Conservation (phyloP, 1,284 basidiomycete species). For the Gymnopus androsaceus region DNA sequence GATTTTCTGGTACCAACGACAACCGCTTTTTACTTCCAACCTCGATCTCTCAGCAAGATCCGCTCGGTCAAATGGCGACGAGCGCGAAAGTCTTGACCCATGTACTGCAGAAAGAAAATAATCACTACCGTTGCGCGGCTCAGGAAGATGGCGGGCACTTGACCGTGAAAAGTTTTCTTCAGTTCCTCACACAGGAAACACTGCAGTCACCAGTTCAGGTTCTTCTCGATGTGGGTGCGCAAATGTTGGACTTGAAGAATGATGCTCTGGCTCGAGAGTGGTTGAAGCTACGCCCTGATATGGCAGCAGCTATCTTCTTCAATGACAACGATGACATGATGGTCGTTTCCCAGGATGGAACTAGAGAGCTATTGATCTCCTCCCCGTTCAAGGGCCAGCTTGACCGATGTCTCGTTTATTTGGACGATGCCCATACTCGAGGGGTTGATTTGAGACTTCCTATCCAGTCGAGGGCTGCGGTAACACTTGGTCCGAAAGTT, state of each 20-base stretch:
- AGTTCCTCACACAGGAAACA: background rate
- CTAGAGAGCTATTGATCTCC: slow-evolving; percentile 38
- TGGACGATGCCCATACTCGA: slow-evolving; percentile 60
- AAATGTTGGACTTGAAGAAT: slow-evolving; percentile 55
- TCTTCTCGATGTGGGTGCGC: slow-evolving; percentile 56
- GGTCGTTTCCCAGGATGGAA: slow-evolving; percentile 43
- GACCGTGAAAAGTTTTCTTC: no score
- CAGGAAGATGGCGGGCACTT: no score
- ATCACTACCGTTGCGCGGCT: no score
- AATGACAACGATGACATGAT: slow-evolving; percentile 43
- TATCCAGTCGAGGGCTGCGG: slow-evolving; percentile 42
- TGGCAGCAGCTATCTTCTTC: slow-evolving; percentile 51
- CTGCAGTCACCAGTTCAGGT: slow-evolving; percentile 26
- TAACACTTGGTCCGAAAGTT: slow-evolving; percentile 54
- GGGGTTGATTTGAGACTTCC: slow-evolving; percentile 60
- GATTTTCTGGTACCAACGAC: slow-evolving; percentile 41
- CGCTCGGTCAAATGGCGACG: slow-evolving; percentile 29
- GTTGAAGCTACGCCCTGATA: slow-evolving; percentile 31
- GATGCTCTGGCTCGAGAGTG: slow-evolving; percentile 43
- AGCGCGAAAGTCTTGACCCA: slow-evolving; percentile 34
- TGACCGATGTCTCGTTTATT: slow-evolving; percentile 49
- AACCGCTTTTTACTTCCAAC: slow-evolving; percentile 33
- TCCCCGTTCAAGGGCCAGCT: slow-evolving; percentile 47
- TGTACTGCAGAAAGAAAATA: slow-evolving; percentile 31
- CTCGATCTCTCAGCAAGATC: slow-evolving; percentile 31